phyloP scores from a whole-genome alignment of 768 basidiomycete species.

The Macrolepiota albuminosa region DNA sequence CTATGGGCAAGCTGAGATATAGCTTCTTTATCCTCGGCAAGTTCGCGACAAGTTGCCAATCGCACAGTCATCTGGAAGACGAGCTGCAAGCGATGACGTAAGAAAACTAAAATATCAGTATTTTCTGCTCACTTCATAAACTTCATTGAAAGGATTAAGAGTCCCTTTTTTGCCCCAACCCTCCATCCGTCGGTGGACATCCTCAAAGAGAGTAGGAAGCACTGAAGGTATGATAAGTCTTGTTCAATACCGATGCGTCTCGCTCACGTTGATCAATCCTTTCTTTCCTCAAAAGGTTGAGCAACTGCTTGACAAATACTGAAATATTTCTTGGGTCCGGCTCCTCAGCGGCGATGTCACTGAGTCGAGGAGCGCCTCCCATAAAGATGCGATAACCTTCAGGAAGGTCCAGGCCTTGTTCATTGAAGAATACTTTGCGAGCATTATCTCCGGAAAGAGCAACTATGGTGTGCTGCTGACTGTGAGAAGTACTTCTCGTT shows the following conservation, averaged over 20 bases:
- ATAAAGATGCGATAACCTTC: constrained; percentile 22
- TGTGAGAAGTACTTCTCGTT: neutral
- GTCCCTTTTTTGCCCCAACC: constrained; percentile 14
- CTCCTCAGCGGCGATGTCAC: constrained; percentile 16
- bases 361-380: constrained; percentile 14
- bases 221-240: neutral
- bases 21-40: constrained; percentile 15
- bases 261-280: constrained; percentile 9
- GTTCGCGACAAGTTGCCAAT: constrained; percentile 15
- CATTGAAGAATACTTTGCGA: constrained; percentile 21
- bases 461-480: constrained; percentile 17
- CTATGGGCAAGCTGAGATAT: constrained; percentile 5
- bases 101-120: neutral
- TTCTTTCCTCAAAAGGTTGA: constrained; percentile 8
- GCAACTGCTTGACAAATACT: constrained; percentile 3
- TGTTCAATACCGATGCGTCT: neutral
- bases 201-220: constrained; percentile 15
- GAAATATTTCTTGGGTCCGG: neutral
- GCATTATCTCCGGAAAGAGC: constrained; percentile 20
- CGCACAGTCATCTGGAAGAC: constrained; percentile 18
- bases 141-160: constrained; percentile 15
- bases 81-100: constrained; percentile 4
- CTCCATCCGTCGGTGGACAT: constrained; percentile 10
- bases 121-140: constrained; percentile 12
- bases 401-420: constrained; percentile 15